A percentile compares a stretch with the other conserved stretches of the same genome.
Evolutionary conservation across 2,329 filamentous ascomycete species (phyloP).

Genomic region (Botrytis fragariae): DNA sequence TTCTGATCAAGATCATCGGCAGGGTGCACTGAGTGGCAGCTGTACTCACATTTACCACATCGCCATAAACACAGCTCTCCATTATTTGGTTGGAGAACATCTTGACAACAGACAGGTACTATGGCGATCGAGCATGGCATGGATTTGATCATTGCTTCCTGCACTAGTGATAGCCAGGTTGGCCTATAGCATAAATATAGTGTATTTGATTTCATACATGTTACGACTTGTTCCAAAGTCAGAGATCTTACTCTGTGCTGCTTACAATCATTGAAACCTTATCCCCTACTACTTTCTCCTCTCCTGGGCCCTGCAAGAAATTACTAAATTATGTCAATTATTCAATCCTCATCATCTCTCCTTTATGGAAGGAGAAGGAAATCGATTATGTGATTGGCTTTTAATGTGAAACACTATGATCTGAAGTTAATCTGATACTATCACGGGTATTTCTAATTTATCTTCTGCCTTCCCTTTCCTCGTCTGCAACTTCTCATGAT

Average conservation of each 20-base stretch:
- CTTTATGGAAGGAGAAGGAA: not conserved
- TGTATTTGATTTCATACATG: not conserved
- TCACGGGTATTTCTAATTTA: not conserved
- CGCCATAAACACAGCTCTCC: not conserved
- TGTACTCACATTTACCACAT: not conserved
- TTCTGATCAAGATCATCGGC: not conserved
- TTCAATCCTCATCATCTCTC: not conserved
- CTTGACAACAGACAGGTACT: not conserved
- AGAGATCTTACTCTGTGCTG: not conserved
- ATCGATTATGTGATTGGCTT: not conserved
- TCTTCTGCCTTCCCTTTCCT: not conserved
- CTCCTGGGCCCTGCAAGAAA: not conserved
- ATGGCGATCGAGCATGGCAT: not conserved
- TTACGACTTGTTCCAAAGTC: not conserved
- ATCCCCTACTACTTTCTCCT: not conserved
- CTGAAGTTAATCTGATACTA: not conserved
- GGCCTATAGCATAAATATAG: not conserved
- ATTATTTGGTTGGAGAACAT: not conserved
- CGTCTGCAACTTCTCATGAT: not conserved
- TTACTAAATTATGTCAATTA: not conserved
- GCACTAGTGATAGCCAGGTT: not conserved
- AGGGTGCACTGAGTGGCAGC: not conserved
- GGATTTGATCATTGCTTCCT: not conserved
- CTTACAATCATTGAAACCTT: not conserved
- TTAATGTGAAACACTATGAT: not conserved